Evolutionary conservation across 495 filamentous ascomycete genomes (phyloP).

Genomic region (Apodospora peruviana): DNA sequence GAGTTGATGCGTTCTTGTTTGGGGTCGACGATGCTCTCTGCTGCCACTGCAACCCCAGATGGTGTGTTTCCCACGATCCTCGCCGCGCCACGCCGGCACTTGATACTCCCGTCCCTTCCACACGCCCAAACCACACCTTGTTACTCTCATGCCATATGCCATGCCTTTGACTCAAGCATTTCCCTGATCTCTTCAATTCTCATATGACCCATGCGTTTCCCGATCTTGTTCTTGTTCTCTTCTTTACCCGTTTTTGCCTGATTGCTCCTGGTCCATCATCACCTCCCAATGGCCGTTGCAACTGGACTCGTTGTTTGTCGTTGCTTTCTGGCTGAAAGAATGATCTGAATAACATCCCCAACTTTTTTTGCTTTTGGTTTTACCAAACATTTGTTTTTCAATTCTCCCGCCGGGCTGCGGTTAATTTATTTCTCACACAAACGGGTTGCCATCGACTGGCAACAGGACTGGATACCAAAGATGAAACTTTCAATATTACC

Average conservation of each 20-base stretch:
- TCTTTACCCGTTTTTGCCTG: conserved; percentile 8
- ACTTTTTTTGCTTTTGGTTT: conserved; percentile 1
- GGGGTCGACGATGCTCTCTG: no score
- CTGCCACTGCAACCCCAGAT: no score
- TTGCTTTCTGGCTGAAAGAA: conserved; percentile 21
- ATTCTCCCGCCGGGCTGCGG: conserved; percentile 27
- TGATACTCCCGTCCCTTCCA: not conserved
- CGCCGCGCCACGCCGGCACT: not conserved
- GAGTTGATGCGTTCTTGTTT: no score
- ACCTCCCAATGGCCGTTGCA: conserved; percentile 2
- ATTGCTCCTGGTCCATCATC: conserved; percentile 21
- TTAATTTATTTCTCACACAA: conserved; percentile 4
- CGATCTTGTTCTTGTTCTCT: conserved; percentile 5
- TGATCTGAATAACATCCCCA: conserved; percentile 20
- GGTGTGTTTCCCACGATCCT: not conserved
- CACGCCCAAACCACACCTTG: not conserved
- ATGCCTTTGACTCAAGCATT: no score
- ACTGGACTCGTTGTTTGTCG: not conserved
- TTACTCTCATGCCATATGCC: not conserved
- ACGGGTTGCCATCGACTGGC: no score
- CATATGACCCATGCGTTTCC: conserved; percentile 7
- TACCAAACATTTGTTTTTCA: no score
- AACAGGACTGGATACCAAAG: not conserved
- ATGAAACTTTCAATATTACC: conserved; percentile 4
- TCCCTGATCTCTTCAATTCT: not conserved